Evolutionary conservation across 768 basidiomycete genomes (phyloP).

Genomic region (Boletellus sp.): DNA sequence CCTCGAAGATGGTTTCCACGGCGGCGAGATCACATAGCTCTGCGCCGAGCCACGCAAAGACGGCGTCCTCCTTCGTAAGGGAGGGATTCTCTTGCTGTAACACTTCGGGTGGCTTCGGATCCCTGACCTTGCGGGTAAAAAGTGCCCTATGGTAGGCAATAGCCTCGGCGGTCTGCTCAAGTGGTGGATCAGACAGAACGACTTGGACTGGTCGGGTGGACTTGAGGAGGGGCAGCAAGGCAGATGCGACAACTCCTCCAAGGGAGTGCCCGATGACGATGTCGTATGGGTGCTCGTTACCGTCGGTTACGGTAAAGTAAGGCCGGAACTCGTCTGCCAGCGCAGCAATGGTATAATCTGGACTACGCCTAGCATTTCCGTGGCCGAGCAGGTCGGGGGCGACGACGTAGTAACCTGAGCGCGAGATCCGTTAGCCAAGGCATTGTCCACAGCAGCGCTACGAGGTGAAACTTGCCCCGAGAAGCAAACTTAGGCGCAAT

Average conservation of each 20-base stretch:
- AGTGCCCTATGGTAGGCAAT: not conserved
- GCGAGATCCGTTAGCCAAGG: no score
- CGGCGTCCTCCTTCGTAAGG: conserved; percentile 7
- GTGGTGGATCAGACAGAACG: conserved; percentile 20
- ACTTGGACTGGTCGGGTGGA: conserved; percentile 4
- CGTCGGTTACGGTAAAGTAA: not conserved
- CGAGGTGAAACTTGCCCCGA: conserved; percentile 8
- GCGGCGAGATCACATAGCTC: conserved; percentile 7
- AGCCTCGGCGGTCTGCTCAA: not conserved
- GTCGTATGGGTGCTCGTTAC: conserved; percentile 1
- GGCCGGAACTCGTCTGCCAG: conserved; percentile 11
- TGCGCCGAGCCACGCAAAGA: not conserved
- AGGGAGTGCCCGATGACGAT: conserved; percentile 18
- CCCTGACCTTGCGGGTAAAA: not conserved
- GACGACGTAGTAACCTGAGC: conserved; percentile 19
- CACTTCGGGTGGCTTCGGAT: not conserved
- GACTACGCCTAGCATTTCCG: conserved; percentile 4
- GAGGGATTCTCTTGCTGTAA: not conserved
- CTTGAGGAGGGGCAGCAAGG: conserved; percentile 9
- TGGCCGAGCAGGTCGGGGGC: conserved; percentile 26
- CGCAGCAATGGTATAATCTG: not conserved
- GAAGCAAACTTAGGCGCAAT: conserved; percentile 14
- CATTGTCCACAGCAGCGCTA: not conserved
- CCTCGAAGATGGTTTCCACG: conserved; percentile 10
- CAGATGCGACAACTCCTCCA: conserved; percentile 13